These are phyloP conservation scores for Candida tammaniensis DNA, from an alignment of 805 yeast genomes.

Conservation along the genomic window DNA sequence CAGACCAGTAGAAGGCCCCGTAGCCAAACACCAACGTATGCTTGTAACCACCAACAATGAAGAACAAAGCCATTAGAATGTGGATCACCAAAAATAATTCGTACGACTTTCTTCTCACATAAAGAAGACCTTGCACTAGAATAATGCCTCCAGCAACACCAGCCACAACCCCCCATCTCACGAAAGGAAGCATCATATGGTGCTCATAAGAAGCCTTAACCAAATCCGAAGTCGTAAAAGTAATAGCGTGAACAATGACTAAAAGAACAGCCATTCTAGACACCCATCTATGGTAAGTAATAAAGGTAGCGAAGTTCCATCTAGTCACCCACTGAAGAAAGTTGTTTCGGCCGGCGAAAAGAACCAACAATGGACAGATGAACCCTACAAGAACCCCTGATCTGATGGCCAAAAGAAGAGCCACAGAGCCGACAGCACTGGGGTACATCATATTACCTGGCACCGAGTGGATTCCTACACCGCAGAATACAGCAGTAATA, in stretches of 20 bases:
- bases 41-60: slow-evolving; percentile 53
- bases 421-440: slow-evolving; percentile 16
- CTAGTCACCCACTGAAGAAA: slow-evolving; percentile 61
- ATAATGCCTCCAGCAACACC: slow-evolving; percentile 37
- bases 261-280: slow-evolving; percentile 44
- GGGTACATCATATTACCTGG: slow-evolving; percentile 9
- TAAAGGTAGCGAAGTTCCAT: slow-evolving; percentile 47
- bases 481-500: slow-evolving; percentile 14
- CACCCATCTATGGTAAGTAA: slow-evolving; percentile 57
- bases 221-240: slow-evolving; percentile 47
- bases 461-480: slow-evolving; percentile 6
- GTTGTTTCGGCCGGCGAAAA: slow-evolving; percentile 74
- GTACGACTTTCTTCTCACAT: slow-evolving; percentile 52
- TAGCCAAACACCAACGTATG: slow-evolving; percentile 42
- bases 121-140: slow-evolving; percentile 46
- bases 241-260: slow-evolving; percentile 45
- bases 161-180: slow-evolving; percentile 29
- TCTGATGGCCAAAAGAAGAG: slow-evolving; percentile 49
- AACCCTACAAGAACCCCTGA: slow-evolving; percentile 50
- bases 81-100: slow-evolving; percentile 45
- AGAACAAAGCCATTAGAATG: slow-evolving; percentile 34
- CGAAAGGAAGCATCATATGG: slow-evolving; percentile 17
- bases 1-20: slow-evolving; percentile 26
- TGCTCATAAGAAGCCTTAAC: slow-evolving; percentile 8
- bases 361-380: slow-evolving; percentile 53